A percentile compares a stretch with the other conserved stretches of the same genome.
These are phyloP conservation scores for Acanthamoeba lenticulata DNA, from an alignment of 208 protist genomes.

Conservation along the genomic window DNA sequence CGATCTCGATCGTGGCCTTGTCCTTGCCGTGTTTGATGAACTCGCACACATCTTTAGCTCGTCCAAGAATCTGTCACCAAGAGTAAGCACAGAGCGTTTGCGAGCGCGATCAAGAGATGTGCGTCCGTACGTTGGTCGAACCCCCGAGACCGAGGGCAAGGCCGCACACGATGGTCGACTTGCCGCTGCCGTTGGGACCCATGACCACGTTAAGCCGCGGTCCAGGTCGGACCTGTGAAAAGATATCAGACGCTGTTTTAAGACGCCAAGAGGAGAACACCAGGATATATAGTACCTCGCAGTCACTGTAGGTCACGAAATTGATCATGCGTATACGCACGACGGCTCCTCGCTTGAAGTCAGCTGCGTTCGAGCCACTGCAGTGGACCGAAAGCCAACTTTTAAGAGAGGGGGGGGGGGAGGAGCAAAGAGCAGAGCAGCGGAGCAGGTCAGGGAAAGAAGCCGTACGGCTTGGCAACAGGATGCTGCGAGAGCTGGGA, in stretches of 20 bases:
- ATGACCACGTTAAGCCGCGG: slow-evolving; percentile 89
- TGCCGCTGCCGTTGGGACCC: slow-evolving; percentile 88
- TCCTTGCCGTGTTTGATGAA: slow-evolving; percentile 81
- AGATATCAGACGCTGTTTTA: neutral
- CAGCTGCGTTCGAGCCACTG: neutral
- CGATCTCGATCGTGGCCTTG: slow-evolving; percentile 82
- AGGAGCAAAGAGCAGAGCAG: neutral
- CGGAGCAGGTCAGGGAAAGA: too few species aligned
- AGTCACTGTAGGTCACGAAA: slow-evolving; percentile 88
- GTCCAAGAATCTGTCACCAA: slow-evolving; percentile 74
- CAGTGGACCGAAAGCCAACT: too few species aligned
- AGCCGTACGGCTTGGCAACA: neutral
- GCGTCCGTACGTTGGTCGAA: slow-evolving; percentile 55
- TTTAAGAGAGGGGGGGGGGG: too few species aligned
- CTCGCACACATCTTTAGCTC: slow-evolving; percentile 78
- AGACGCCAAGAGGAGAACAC: neutral
- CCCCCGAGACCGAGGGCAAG: slow-evolving; percentile 87
- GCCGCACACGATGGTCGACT: slow-evolving; percentile 87
- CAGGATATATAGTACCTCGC: neutral
- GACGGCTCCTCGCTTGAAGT: slow-evolving; percentile 70
- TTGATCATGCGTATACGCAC: slow-evolving; percentile 79
- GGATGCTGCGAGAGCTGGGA: neutral
- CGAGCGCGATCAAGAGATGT: neutral
- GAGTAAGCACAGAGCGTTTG: neutral
- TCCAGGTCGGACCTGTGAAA: slow-evolving; percentile 79